phyloP scores from a whole-genome alignment of 495 filamentous ascomycete genomes.

The Penicillium canescens region DNA sequence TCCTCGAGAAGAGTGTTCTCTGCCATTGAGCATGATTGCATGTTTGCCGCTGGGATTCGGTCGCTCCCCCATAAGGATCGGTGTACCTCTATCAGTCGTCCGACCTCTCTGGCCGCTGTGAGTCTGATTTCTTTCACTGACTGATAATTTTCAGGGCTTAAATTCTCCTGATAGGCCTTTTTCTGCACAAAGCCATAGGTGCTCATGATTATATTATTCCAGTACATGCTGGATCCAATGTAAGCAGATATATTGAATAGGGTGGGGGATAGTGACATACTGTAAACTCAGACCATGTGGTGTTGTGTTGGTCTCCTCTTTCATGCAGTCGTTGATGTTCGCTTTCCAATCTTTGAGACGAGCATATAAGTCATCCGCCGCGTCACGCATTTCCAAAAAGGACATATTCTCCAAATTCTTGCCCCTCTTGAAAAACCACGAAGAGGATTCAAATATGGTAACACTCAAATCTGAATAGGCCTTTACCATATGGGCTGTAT shows the following conservation, averaged over 20 bases:
- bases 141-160: no score
- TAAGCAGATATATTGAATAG: neutral
- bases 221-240: neutral
- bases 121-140: no score
- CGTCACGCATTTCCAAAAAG: conserved; percentile 2
- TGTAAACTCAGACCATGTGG: conserved; percentile 35
- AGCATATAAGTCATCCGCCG: conserved; percentile 19
- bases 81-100: conserved; percentile 18
- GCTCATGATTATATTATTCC: conserved; percentile 11
- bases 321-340: conserved; percentile 27
- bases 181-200: conserved; percentile 8
- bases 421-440: conserved; percentile 22
- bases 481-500: conserved; percentile 29
- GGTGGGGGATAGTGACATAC: conserved; percentile 14
- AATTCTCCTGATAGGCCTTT: no score
- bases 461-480: conserved; percentile 26
- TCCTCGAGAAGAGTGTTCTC: conserved; percentile 32
- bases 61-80: conserved; percentile 31
- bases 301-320: conserved; percentile 9
- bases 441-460: conserved; percentile 26
- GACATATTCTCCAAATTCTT: conserved; percentile 16
- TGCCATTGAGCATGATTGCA: conserved; percentile 33
- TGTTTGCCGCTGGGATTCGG: conserved; percentile 24
- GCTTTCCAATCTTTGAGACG: conserved; percentile 33
- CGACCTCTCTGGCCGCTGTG: no score